Conservation (phyloP, 1,284 basidiomycete genomes). For the Apiotrichum montevideense region DNA sequence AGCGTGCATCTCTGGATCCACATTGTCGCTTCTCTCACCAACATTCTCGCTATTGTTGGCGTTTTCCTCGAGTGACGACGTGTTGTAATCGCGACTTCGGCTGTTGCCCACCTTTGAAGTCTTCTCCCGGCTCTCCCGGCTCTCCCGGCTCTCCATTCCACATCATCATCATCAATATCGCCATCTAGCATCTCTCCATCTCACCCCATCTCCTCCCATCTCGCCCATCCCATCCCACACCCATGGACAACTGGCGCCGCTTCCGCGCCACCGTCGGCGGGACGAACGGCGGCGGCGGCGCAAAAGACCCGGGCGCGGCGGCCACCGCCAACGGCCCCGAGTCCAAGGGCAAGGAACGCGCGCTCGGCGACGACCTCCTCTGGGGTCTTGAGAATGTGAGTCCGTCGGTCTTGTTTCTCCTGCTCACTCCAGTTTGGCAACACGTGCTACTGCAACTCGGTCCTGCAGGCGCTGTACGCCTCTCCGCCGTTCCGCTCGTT, state of each 20-base stretch:
- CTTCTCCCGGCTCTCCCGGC: no score
- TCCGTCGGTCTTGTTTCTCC: constrained; percentile 20
- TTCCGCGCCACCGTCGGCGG: constrained; percentile 10
- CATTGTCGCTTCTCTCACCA: no score
- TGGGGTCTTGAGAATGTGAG: constrained; percentile 91
- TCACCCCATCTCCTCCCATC: no score
- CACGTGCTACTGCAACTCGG: constrained; percentile 94
- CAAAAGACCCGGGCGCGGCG: neutral
- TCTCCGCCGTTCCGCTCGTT: constrained; percentile 74
- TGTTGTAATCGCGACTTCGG: no score
- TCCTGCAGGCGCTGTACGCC: constrained; percentile 90
- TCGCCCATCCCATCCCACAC: neutral
- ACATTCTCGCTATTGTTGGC: no score
- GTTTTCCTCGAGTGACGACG: no score
- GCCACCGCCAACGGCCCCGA: neutral
- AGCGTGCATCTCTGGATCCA: no score
- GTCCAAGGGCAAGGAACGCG: constrained; percentile 23
- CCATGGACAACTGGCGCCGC: constrained; percentile 18
- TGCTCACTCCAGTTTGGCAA: constrained; percentile 62
- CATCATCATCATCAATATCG: no score
- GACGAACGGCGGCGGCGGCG: neutral
- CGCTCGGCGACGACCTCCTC: constrained; percentile 40
- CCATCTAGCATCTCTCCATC: no score
- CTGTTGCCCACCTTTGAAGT: no score
- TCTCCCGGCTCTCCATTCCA: no score